Conservation (phyloP, 2,329 filamentous ascomycete species). For the Ophiocordyceps robertsii region DNA sequence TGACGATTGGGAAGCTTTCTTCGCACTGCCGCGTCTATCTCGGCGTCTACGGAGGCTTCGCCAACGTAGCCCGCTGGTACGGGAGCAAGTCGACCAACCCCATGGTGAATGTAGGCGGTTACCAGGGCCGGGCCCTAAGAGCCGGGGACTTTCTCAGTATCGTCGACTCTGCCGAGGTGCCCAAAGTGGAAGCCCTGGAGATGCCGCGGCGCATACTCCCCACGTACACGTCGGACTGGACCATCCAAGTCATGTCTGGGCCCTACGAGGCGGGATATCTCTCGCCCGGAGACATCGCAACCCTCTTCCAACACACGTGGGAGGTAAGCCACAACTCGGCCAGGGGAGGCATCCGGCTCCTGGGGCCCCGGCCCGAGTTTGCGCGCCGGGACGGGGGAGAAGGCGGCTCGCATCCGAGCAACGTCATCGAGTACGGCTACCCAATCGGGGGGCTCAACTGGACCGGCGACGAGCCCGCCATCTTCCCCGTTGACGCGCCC, state of each 20-base stretch:
- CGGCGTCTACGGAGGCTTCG: slow-evolving; percentile 28
- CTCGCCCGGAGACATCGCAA: neutral
- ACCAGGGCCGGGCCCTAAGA: neutral
- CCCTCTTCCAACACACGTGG: neutral
- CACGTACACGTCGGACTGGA: neutral
- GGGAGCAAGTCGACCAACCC: slow-evolving; percentile 39
- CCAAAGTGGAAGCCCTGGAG: neutral
- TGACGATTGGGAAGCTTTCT: slow-evolving; percentile 41
- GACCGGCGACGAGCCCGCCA: slow-evolving; percentile 19
- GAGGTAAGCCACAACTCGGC: slow-evolving; percentile 1
- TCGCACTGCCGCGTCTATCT: slow-evolving; percentile 40
- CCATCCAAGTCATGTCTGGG: neutral
- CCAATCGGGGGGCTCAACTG: slow-evolving; percentile 16
- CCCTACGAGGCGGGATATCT: slow-evolving; percentile 1
- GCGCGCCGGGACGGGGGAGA: neutral
- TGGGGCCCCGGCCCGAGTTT: neutral
- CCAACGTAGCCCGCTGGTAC: slow-evolving; percentile 38
- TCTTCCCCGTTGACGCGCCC: slow-evolving; percentile 19
- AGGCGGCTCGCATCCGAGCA: slow-evolving; percentile 1
- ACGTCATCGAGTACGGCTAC: slow-evolving; percentile 2
- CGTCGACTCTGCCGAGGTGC: neutral
- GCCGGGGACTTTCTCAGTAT: neutral
- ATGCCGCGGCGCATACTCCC: neutral
- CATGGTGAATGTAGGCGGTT: neutral
- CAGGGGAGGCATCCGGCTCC: neutral